Conservation (phyloP, 495 filamentous ascomycete genomes). For the Podospora anserina region DNA sequence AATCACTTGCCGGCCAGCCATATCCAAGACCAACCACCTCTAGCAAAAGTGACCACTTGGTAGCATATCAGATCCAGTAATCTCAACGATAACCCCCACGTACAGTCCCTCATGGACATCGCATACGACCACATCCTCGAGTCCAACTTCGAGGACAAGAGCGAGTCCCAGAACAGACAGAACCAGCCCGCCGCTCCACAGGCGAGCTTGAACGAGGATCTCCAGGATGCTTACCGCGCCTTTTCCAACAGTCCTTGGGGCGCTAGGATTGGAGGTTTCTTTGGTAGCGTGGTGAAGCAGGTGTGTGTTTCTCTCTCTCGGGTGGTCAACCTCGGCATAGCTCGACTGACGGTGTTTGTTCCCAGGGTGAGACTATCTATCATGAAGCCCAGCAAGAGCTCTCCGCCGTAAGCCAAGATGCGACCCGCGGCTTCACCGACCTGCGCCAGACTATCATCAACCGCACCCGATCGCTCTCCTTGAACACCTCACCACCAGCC, state of each 20-base stretch:
- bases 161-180: constrained; percentile 38
- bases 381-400: constrained; percentile 80
- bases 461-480: constrained; percentile 69
- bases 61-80: not conserved
- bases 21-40: constrained; percentile 3
- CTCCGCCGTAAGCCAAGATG: constrained; percentile 71
- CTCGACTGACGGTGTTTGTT: not conserved
- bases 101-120: constrained; percentile 69
- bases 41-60: not conserved
- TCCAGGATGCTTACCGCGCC: constrained; percentile 93
- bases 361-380: constrained; percentile 79
- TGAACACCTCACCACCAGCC: constrained; percentile 44
- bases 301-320: constrained; percentile 37
- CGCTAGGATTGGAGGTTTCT: constrained; percentile 77
- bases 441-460: constrained; percentile 65
- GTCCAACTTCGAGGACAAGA: constrained; percentile 63
- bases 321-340: not conserved
- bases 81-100: constrained; percentile 7
- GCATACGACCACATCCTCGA: constrained; percentile 97
- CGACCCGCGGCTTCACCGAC: constrained; percentile 75
- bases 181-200: constrained; percentile 49
- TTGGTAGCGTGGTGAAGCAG: constrained; percentile 86
- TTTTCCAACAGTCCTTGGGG: constrained; percentile 92
- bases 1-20: not conserved
- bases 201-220: constrained; percentile 73